phyloP scores from a whole-genome alignment of 345 rosid genomes.

The Linum usitatissimum region DNA sequence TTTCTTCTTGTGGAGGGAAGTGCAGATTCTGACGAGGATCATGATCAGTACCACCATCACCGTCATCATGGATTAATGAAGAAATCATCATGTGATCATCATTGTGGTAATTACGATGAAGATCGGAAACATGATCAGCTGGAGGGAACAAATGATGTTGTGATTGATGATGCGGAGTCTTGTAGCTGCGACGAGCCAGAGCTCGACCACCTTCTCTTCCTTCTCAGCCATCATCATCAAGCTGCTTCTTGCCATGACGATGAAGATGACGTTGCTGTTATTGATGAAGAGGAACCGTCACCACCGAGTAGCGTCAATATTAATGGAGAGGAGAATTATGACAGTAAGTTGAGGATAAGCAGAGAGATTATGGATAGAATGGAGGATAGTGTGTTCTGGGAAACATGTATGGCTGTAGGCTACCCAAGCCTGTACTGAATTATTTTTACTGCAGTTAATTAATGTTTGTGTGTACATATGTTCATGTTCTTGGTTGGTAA shows the following conservation, averaged over 20 bases:
- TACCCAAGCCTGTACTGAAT: slow-evolving; percentile 26
- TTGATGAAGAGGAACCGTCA: slow-evolving; percentile 1
- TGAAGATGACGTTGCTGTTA: not conserved
- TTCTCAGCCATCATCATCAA: not conserved
- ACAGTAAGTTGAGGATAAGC: slow-evolving; percentile 10
- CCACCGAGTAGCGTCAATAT: slow-evolving; percentile 9
- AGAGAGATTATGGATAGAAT: slow-evolving; percentile 34
- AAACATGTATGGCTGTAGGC: slow-evolving; percentile 50
- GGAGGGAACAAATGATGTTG: not conserved
- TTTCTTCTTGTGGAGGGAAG: slow-evolving; percentile 37
- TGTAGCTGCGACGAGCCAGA: slow-evolving; percentile 26
- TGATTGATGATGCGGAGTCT: slow-evolving; percentile 42
- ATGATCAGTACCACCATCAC: not conserved
- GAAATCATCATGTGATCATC: not conserved
- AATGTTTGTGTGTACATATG: too few species aligned
- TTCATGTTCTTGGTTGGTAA: too few species aligned
- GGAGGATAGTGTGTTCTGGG: slow-evolving; percentile 58
- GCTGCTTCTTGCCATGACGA: slow-evolving; percentile 8
- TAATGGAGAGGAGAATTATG: slow-evolving; percentile 21
- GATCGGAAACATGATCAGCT: slow-evolving; percentile 5
- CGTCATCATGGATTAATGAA: slow-evolving; percentile 2
- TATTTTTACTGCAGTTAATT: not conserved
- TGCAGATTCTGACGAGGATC: slow-evolving; percentile 41
- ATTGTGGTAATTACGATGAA: not conserved
- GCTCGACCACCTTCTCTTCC: not conserved